These are phyloP conservation scores for Aspergillus fructus DNA, from an alignment of 2,329 filamentous ascomycete genomes.

Conservation along the genomic window DNA sequence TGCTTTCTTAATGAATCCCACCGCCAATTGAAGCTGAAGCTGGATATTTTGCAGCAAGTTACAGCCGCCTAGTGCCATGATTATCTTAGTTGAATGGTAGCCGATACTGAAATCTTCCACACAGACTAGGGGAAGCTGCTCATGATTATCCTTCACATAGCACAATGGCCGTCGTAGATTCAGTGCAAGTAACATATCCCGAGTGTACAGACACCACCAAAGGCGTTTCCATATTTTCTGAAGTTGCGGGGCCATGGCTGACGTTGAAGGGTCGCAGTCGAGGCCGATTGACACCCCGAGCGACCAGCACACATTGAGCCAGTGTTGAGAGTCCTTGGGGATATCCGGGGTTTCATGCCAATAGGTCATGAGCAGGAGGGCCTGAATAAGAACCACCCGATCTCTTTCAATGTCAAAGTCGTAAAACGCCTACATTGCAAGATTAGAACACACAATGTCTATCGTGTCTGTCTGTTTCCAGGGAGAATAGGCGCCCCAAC, in stretches of 20 bases:
- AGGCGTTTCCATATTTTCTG: neutral
- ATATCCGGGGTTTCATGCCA: constrained; percentile 92
- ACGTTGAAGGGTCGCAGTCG: neutral
- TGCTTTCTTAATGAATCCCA: too few species aligned
- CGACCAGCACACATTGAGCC: neutral
- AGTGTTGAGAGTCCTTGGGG: constrained; percentile 60
- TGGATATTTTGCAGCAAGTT: too few species aligned
- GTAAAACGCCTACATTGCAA: constrained; percentile 54
- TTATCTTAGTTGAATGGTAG: too few species aligned
- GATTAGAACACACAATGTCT: too few species aligned
- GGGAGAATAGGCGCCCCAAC: too few species aligned
- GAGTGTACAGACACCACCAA: neutral
- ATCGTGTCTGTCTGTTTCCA: too few species aligned
- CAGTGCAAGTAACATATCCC: neutral
- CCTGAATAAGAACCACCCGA: constrained; percentile 76
- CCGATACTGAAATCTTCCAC: too few species aligned
- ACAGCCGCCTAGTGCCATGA: too few species aligned
- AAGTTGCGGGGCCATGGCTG: neutral
- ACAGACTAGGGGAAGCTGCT: too few species aligned
- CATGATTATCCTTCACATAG: too few species aligned
- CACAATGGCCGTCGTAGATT: neutral
- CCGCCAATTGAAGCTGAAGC: too few species aligned
- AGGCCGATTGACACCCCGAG: neutral
- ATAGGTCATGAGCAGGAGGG: constrained; percentile 82
- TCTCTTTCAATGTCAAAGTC: constrained; percentile 87